phyloP scores from a whole-genome alignment of 306 rosid species.

The Sphenostylis stenocarpa region DNA sequence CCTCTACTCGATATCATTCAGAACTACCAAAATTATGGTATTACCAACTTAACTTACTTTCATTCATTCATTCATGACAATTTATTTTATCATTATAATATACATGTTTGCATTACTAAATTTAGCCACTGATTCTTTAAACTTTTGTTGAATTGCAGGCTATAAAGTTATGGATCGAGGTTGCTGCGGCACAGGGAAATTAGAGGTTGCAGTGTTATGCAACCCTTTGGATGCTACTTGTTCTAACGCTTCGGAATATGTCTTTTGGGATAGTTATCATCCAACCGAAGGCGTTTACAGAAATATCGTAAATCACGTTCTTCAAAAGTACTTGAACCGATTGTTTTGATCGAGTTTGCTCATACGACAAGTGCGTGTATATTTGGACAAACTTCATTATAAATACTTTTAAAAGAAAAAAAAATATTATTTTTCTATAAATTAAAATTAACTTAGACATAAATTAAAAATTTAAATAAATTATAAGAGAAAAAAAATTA shows the following conservation, averaged over 20 bases:
- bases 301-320: neutral
- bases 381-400: too few species aligned
- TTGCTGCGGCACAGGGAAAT: slow-evolving; percentile 67
- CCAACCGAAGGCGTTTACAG: slow-evolving; percentile 61
- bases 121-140: neutral
- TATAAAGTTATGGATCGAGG: slow-evolving; percentile 52
- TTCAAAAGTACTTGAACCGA: neutral
- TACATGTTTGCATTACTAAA: too few species aligned
- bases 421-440: too few species aligned
- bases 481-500: too few species aligned
- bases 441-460: too few species aligned
- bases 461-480: too few species aligned
- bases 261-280: slow-evolving; percentile 84
- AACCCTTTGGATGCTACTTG: slow-evolving; percentile 50
- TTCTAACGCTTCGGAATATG: slow-evolving; percentile 38
- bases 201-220: slow-evolving; percentile 70
- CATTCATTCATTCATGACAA: neutral
- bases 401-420: too few species aligned
- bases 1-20: slow-evolving; percentile 59
- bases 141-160: slow-evolving; percentile 38
- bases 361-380: too few species aligned
- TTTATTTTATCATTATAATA: too few species aligned
- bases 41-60: neutral
- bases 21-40: slow-evolving; percentile 59
- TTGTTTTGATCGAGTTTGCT: too few species aligned